These are phyloP conservation scores for Suillus alpinus DNA, from an alignment of 768 basidiomycete species.

Conservation along the genomic window DNA sequence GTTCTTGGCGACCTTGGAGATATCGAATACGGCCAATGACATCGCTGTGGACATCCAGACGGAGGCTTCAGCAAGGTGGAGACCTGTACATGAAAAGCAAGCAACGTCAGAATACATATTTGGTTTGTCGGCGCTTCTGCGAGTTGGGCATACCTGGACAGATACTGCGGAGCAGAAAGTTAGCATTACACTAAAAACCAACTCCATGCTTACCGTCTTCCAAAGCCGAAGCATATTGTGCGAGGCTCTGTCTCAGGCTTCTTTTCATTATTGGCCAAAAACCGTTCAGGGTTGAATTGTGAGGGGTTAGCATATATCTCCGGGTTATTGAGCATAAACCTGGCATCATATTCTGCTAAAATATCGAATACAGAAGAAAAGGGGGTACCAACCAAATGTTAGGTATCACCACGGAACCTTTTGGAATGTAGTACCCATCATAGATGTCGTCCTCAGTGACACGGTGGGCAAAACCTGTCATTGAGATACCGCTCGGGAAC, in stretches of 20 bases:
- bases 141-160: conserved; percentile 6
- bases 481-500: conserved; percentile 31
- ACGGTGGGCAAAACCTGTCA: conserved; percentile 41
- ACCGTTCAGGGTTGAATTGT: conserved; percentile 54
- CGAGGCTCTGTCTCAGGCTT: conserved; percentile 50
- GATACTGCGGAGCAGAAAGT: conserved; percentile 3
- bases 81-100: conserved; percentile 28
- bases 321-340: conserved; percentile 21
- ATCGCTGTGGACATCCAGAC: conserved; percentile 36
- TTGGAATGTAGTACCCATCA: conserved; percentile 60
- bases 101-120: conserved; percentile 2
- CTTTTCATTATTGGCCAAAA: conserved; percentile 28
- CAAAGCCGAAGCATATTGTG: conserved; percentile 61
- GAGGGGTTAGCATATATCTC: conserved; percentile 46
- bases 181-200: conserved; percentile 6
- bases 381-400: conserved; percentile 18
- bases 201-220: conserved; percentile 41
- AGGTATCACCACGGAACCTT: conserved; percentile 31
- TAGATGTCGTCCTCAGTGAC: conserved; percentile 60
- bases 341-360: conserved; percentile 1
- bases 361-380: conserved; percentile 8
- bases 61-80: conserved; percentile 44
- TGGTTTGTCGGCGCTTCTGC: neutral
- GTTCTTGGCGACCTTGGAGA: conserved; percentile 37
- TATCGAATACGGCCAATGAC: conserved; percentile 43